Base-by-base conservation (phyloP, 306 rosid genomes). In the Betula pendula region DNA sequence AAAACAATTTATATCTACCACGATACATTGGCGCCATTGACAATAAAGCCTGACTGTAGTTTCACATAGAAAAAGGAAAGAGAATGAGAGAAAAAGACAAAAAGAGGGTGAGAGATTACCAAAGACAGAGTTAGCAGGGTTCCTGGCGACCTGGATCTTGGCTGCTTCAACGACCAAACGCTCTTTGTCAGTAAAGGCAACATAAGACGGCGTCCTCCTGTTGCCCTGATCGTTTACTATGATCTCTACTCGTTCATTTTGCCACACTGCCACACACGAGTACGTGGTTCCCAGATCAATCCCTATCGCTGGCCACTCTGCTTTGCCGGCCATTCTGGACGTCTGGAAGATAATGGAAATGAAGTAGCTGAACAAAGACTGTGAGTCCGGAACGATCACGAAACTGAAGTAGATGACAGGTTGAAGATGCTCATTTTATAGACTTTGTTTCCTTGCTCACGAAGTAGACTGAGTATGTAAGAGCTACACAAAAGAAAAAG, bases 401-500 rank as follows among this genome's bases (percentile, higher is more conserved):
- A 44, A n/a, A n/a, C n/a, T 44, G 12, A 44, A 11, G 48, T 44
- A 44, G 12, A 8, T 11, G 48, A 44, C 12, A 44, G 48, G 48
- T 44, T 44, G 48, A 44, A 44, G 48, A 44, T 11, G 48, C 13
- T 44, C 48, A 8, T 2, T 44, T 44, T 44, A 44, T 8, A 9
- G 10, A 11, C 1, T 11, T 44, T 8, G 12, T 44, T 44, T 44
- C 10, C 45, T 42, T 42, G 45, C 45, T 42, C 7, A 42, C 45
- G 45, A 44, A 44, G 48, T 2, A 44, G 13, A 44, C 48, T 8
- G 48, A 11, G 12, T 1, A 11, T 44, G 2, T 8, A 8, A 44
- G 1, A 1, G 33, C 2, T 1, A 1, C 2, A 29, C 1, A 29
- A 2, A 2, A 2, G 1, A 1, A 2, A 29, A n/a, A n/a, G n/a